Percentiles rank a stretch among this genome's conserved stretches.
Evolutionary conservation across 75 land plant genomes (phyloP).

Genomic region (Selaginella moellendorffii): DNA sequence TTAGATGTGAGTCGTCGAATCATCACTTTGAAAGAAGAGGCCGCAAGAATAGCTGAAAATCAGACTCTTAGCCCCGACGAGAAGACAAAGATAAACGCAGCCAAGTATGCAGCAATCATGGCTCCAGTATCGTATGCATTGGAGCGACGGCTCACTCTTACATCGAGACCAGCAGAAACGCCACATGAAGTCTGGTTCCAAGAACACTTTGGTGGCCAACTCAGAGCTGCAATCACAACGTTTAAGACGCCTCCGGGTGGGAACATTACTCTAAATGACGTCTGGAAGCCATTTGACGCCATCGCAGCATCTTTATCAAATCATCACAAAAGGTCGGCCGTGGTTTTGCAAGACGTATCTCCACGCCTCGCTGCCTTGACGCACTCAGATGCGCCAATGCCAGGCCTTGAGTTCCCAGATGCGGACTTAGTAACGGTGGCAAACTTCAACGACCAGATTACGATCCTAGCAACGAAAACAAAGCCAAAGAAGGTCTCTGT

Average conservation of each 20-base stretch:
- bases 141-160: conserved; percentile 77
- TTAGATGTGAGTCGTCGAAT: conserved; percentile 94
- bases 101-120: conserved; percentile 93
- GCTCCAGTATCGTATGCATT: conserved; percentile 75
- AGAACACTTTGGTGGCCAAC: conserved; percentile 49
- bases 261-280: conserved; percentile 44
- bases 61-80: conserved; percentile 56
- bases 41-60: conserved; percentile 72
- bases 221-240: conserved; percentile 57
- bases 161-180: conserved; percentile 78
- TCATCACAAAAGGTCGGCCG: conserved; percentile 59
- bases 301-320: conserved; percentile 70
- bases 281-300: conserved; percentile 86
- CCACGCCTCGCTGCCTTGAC: conserved; percentile 58
- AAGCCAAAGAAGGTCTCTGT: conserved; percentile 86
- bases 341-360: conserved; percentile 61
- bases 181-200: conserved; percentile 87
- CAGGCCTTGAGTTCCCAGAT: conserved; percentile 74
- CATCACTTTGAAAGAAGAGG: conserved; percentile 71
- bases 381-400: conserved; percentile 94
- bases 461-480: conserved; percentile 82
- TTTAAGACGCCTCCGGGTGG: conserved; percentile 76
- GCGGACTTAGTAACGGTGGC: conserved; percentile 40
- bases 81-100: conserved; percentile 76
- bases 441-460: conserved; percentile 58